Base-by-base conservation (phyloP, 2,329 filamentous ascomycete species). In the Aspergillus ibericus region DNA sequence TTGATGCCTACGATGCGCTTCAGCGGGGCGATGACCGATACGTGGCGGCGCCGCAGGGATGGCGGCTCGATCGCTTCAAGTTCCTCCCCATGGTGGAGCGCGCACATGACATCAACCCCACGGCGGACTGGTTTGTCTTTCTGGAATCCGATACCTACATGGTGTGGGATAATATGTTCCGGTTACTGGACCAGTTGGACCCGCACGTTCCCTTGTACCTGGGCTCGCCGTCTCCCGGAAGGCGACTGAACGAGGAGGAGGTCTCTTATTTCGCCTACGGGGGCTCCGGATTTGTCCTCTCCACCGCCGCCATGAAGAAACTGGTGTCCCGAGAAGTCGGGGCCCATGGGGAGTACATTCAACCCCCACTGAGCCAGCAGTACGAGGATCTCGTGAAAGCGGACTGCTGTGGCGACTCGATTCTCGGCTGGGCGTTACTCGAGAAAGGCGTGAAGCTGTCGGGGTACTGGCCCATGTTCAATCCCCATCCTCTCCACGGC, bases 11-110 rank as follows among this genome's bases (percentile, higher is more conserved):
- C 54, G 66, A 80, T 22, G 73, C 73, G 44, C 77, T 82, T 5
- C 64, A 64, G 4, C 74, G 73, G 9, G 73, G 72, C 67, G 55
- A 70, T 61, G 55, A 68, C 70, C 59, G 67, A 66, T 13, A 72
- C 64, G 25, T 63, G 5, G 59, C 42, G 54, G 70, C 74, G 58
- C 25, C 72, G 73, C 60, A 73, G 69, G 82, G 82, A 2, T 84
- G 83, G 83, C 77, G 71, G 25, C 74, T 85, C 47, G 83, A 85
- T 70, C 82, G 82, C 66, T 85, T 80, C 76, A 85, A 85, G 68
- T 85, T 85, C 61, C 66, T 85, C 29, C 81, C 83, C 40, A 82
- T 83, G 78, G 72, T 85, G 4, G 80, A 83, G 58, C 71, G 78
- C 27, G 79, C 82, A 0, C 83, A 81, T 71, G 70, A 74, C 27